Conservation (phyloP, 306 rosid species). For the Dryas drummondii region DNA sequence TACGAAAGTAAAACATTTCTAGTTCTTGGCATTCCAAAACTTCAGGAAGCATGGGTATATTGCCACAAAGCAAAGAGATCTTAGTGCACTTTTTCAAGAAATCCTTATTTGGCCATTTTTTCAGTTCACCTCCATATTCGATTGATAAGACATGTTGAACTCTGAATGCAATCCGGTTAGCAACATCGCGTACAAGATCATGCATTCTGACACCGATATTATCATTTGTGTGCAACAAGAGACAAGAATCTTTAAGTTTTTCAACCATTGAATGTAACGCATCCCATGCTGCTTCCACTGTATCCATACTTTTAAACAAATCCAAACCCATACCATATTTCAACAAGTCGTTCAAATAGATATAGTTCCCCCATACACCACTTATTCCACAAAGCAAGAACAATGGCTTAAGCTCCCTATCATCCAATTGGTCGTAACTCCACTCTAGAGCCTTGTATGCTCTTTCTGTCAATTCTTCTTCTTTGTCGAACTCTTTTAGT, state of each 20-base stretch:
- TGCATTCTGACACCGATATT: conserved; percentile 11
- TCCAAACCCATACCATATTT: conserved; percentile 33
- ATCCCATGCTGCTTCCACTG: conserved; percentile 7
- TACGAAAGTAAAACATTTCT: not conserved
- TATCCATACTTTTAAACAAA: conserved; percentile 1
- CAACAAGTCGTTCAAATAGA: conserved; percentile 28
- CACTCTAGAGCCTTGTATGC: conserved; percentile 5
- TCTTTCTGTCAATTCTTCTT: not conserved
- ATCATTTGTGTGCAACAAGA: conserved; percentile 11
- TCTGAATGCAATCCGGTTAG: conserved; percentile 14
- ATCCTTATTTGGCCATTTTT: conserved; percentile 12
- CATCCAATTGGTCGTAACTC: conserved; percentile 21
- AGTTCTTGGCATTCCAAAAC: conserved; percentile 12
- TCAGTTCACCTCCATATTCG: conserved; percentile 4
- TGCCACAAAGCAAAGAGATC: conserved; percentile 11
- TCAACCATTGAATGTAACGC: not conserved
- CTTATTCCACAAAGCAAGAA: conserved; percentile 29
- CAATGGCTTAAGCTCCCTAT: not conserved
- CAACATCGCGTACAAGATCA: conserved; percentile 27
- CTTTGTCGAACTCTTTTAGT: not conserved
- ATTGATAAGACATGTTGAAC: not conserved
- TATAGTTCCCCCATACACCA: not conserved
- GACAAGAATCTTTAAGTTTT: conserved; percentile 14
- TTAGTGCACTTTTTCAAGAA: conserved; percentile 14
- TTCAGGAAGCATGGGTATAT: conserved; percentile 12